A percentile compares a stretch with the other conserved stretches of the same genome.
phyloP scores from a whole-genome alignment of 208 protist species.

The Dictyostelium gargantuum region DNA sequence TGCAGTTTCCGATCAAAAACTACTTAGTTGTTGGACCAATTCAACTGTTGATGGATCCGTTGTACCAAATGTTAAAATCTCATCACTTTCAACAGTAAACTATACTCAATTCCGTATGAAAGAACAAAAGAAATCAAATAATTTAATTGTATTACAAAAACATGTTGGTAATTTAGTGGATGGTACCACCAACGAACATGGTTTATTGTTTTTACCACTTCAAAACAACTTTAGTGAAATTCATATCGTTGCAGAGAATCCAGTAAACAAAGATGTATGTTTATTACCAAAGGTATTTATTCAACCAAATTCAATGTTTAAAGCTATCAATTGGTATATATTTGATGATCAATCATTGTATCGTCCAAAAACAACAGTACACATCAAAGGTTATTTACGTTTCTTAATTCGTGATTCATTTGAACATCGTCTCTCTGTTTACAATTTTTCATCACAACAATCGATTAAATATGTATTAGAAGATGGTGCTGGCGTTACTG shows the following conservation, averaged over 20 bases:
- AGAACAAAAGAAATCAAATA: not conserved
- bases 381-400: conserved; percentile 54
- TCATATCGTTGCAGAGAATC: conserved; percentile 8
- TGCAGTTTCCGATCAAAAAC: not conserved
- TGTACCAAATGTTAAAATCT: not conserved
- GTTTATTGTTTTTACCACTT: not conserved
- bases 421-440: not conserved
- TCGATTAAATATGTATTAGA: not conserved
- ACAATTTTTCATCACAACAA: not conserved
- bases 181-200: conserved; percentile 3
- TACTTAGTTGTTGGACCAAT: not conserved
- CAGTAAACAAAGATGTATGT: not conserved
- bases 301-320: not conserved
- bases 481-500: not conserved
- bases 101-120: not conserved
- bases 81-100: not conserved
- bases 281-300: not conserved
- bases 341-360: conserved; percentile 60
- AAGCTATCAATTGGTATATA: conserved; percentile 13
- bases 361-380: conserved; percentile 30
- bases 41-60: not conserved
- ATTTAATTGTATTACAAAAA: not conserved
- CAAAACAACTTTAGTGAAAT: not conserved
- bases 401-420: not conserved
- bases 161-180: conserved; percentile 5